A percentile compares a stretch with the other conserved stretches of the same genome.
These are phyloP conservation scores for Trichophyton schoenleinii DNA, from an alignment of 2,329 filamentous ascomycete species.

Conservation along the genomic window DNA sequence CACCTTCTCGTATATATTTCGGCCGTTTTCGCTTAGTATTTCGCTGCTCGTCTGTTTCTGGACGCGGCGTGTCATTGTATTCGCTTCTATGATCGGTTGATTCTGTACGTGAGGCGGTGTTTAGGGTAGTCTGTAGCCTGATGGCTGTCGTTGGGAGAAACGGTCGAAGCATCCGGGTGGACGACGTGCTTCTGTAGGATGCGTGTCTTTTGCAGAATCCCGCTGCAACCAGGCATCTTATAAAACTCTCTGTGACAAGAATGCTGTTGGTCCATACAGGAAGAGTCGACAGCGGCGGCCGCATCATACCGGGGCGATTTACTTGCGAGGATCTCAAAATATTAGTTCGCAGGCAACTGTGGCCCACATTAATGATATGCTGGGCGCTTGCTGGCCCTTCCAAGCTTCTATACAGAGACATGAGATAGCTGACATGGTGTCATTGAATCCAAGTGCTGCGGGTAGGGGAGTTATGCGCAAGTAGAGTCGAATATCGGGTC, in stretches of 20 bases:
- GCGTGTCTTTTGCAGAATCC: conserved; percentile 40
- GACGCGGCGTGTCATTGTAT: not conserved
- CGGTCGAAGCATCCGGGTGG: not conserved
- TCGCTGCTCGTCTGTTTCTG: not conserved
- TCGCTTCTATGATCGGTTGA: not conserved
- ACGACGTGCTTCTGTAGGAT: conserved; percentile 14
- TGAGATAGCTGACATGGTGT: conserved; percentile 52
- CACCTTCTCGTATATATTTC: not conserved
- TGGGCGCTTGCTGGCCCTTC: conserved; percentile 39
- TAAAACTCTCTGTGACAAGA: conserved; percentile 40
- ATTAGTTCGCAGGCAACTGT: conserved; percentile 19
- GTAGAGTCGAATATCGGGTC: not conserved
- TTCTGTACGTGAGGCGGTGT: not conserved
- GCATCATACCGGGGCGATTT: conserved; percentile 20
- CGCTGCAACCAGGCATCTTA: conserved; percentile 41
- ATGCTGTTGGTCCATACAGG: conserved; percentile 14
- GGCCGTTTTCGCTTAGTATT: not conserved
- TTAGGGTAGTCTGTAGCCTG: not conserved
- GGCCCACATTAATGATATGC: conserved; percentile 33
- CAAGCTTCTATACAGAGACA: conserved; percentile 49
- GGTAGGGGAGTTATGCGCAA: not conserved
- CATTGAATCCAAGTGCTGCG: conserved; percentile 16
- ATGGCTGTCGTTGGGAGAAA: not conserved
- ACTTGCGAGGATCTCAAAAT: conserved; percentile 11
- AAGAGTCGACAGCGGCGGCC: conserved; percentile 18